A percentile compares a stretch with the other conserved stretches of the same genome.
phyloP scores from a whole-genome alignment of 2,329 filamentous ascomycete species.

The Scleromitrula shiraiana region DNA sequence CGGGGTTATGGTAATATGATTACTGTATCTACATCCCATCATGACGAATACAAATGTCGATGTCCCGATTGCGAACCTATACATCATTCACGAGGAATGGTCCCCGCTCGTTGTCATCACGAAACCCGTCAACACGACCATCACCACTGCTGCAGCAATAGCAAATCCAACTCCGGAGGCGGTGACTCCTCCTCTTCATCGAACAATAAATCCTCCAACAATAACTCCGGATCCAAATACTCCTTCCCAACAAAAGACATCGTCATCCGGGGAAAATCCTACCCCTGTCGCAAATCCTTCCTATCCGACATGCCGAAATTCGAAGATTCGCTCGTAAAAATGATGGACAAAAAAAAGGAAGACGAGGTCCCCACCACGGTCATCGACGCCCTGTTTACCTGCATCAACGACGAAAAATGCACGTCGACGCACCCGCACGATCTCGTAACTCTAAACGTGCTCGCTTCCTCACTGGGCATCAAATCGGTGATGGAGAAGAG shows the following conservation, averaged over 20 bases:
- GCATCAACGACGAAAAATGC: slow-evolving; percentile 23
- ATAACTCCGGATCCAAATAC: slow-evolving; percentile 7
- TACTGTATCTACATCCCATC: background rate
- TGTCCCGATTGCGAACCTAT: background rate
- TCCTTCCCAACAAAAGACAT: slow-evolving; percentile 23
- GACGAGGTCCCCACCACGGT: slow-evolving; percentile 19
- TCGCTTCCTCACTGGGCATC: slow-evolving; percentile 14
- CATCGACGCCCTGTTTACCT: slow-evolving; percentile 20
- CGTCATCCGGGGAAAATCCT: slow-evolving; percentile 19
- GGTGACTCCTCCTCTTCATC: background rate
- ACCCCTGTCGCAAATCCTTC: slow-evolving; percentile 20
- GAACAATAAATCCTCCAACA: slow-evolving; percentile 1
- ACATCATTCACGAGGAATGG: background rate
- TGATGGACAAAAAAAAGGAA: slow-evolving; percentile 22
- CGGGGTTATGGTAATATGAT: background rate
- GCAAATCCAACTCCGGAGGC: background rate
- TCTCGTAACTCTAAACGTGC: slow-evolving; percentile 22
- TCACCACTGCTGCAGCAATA: slow-evolving; percentile 2
- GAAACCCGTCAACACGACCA: background rate
- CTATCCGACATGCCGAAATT: slow-evolving; percentile 22
- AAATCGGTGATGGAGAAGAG: slow-evolving; percentile 18
- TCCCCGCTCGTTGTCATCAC: background rate
- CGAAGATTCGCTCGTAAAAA: slow-evolving; percentile 21
- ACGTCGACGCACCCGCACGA: slow-evolving; percentile 14
- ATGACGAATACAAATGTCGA: background rate